Base-by-base conservation (phyloP, 2,329 filamentous ascomycete genomes). In the Incumbomyces delicatus region DNA sequence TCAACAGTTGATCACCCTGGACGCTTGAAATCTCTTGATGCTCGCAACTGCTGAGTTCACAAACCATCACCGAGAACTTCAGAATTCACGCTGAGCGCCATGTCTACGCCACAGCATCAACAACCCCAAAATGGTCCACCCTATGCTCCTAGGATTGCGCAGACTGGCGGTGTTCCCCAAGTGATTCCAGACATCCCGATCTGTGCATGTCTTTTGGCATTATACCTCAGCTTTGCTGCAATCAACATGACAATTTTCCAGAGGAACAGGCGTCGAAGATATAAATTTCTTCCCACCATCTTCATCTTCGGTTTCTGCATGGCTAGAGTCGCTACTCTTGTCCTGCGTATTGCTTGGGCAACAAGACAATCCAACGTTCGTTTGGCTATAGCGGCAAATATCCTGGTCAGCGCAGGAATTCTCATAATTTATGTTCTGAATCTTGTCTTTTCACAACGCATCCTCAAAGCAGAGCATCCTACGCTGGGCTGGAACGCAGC, bases 341-440 rank as follows among this genome's bases (percentile, higher is more conserved):
- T 67, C n/a, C 60, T 77, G 44, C 69, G 75, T 8, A 75, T 77
- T 3, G 72, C 64, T n/a, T 77, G 73, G 74, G 78, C 81, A 6
- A 63, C 58, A 29, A 57, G 63, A 50, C 64, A 56, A 44, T 53
- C 36, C 10, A 72, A 75, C 50, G 56, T 74, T 30, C 59, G 56
- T 8, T 58, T 80, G 3, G 73, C 68, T 2, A 75, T 80, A 41
- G 75, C 76, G 0, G 77, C 84, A 2, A 72, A 72, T 53, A 76
- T 92, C 58, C 80, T 92, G 57, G 77, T 86, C 48, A 77, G 80
- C 37, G 81, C 83, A 0, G 87, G 86, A 35, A 79, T 88, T 13
- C 61, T 94, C 30, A 64, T 94, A 6, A 68, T 94, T 20, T 90
- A 85, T 63, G 66, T 90, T 57, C 69, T 87, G 64, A 92, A 94